Conservation (phyloP, 345 rosid species). For the Physaria fendleri region DNA sequence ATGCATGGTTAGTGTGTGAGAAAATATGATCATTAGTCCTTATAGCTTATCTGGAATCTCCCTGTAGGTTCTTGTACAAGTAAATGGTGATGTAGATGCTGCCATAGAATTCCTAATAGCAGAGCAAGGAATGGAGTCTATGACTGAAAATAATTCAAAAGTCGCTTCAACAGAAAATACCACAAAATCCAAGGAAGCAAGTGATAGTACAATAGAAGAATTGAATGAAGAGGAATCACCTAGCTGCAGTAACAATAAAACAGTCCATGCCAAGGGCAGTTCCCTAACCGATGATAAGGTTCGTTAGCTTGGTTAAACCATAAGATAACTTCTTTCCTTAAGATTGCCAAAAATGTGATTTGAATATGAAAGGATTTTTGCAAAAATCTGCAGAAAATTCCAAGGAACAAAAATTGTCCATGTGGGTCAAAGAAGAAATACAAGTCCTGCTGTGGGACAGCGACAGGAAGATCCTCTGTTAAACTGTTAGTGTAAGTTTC, state of each 20-base stretch:
- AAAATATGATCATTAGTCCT: neutral
- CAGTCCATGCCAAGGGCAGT: constrained; percentile 27
- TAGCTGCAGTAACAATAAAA: constrained; percentile 27
- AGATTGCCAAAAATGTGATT: neutral
- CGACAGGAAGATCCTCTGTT: constrained; percentile 44
- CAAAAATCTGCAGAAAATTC: constrained; percentile 43
- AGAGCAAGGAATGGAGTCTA: constrained; percentile 42
- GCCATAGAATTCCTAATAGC: constrained; percentile 78
- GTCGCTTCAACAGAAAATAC: constrained; percentile 24
- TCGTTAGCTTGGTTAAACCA: constrained; percentile 5
- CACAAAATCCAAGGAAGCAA: neutral
- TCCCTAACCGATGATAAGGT: constrained; percentile 57
- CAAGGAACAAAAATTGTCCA: constrained; percentile 66
- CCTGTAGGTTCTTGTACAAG: constrained; percentile 62
- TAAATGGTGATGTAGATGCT: constrained; percentile 73
- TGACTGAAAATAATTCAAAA: constrained; percentile 30
- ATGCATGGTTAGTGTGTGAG: neutral
- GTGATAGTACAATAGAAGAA: constrained; percentile 28
- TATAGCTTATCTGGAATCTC: constrained; percentile 7
- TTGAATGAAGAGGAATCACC: constrained; percentile 27
- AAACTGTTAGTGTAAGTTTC: constrained; percentile 47
- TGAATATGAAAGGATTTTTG: neutral
- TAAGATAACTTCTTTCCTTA: neutral
- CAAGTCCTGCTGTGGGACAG: constrained; percentile 86
- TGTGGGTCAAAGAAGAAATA: constrained; percentile 91